Evolutionary conservation across 208 protist genomes (phyloP).

Genomic region (Blastocrithidia nonstop): DNA sequence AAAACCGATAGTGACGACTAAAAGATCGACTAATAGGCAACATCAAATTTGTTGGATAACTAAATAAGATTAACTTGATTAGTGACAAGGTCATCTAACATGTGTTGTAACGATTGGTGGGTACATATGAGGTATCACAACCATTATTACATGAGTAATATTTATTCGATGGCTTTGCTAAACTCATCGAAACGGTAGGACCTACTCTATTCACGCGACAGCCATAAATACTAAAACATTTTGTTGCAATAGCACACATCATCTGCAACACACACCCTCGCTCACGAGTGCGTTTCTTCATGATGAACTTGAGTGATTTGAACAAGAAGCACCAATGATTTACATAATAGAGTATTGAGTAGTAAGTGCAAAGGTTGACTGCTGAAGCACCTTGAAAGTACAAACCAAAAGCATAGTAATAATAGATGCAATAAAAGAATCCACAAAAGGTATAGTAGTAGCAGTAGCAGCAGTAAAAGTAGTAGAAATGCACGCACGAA

Average conservation of each 20-base stretch:
- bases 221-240: slow-evolving; percentile 19
- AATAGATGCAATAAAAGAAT: too few species aligned
- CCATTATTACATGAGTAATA: slow-evolving; percentile 39
- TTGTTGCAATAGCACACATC: slow-evolving; percentile 33
- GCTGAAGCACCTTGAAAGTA: too few species aligned
- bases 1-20: slow-evolving; percentile 39
- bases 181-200: slow-evolving; percentile 29
- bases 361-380: too few species aligned
- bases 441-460: neutral
- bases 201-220: slow-evolving; percentile 17
- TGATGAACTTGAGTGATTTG: slow-evolving; percentile 66
- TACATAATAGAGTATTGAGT: slow-evolving; percentile 6
- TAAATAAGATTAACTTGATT: slow-evolving; percentile 58
- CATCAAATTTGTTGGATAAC: slow-evolving; percentile 75
- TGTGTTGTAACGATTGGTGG: slow-evolving; percentile 48
- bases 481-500: neutral
- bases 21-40: slow-evolving; percentile 71
- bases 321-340: slow-evolving; percentile 36
- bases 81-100: slow-evolving; percentile 36
- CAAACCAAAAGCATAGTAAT: too few species aligned
- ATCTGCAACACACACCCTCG: slow-evolving; percentile 49
- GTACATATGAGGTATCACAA: slow-evolving; percentile 24
- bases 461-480: slow-evolving; percentile 1
- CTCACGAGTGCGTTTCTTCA: slow-evolving; percentile 52
- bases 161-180: slow-evolving; percentile 67